Evolutionary conservation across 2,329 filamentous ascomycete genomes (phyloP).

Genomic region (Didymellaceae sp.): DNA sequence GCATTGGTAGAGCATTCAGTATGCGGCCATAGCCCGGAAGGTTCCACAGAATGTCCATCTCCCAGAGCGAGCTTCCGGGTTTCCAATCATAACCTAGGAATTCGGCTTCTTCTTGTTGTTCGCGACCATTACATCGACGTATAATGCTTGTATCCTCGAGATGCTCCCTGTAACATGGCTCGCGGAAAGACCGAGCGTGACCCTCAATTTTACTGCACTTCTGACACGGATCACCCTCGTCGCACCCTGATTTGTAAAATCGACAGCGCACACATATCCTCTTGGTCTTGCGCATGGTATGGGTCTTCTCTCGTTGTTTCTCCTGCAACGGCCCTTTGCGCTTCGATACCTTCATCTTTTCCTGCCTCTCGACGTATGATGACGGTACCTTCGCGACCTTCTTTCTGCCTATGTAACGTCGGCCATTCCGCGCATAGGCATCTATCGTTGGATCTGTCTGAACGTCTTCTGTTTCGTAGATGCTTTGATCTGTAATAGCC

Average conservation of each 20-base stretch:
- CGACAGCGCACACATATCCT: constrained; percentile 44
- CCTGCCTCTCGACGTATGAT: constrained; percentile 41
- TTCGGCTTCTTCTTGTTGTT: constrained; percentile 43
- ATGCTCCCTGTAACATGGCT: constrained; percentile 43
- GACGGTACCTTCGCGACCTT: constrained; percentile 41
- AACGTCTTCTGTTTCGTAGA: constrained; percentile 19
- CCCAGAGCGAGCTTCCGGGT: constrained; percentile 30
- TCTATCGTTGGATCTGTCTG: constrained; percentile 18
- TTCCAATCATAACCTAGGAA: constrained; percentile 42
- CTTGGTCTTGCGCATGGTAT: constrained; percentile 44
- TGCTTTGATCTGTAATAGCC: constrained; percentile 18
- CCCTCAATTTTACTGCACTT: constrained; percentile 40
- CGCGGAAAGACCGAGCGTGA: constrained; percentile 40
- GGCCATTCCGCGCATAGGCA: constrained; percentile 15
- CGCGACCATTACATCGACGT: constrained; percentile 45
- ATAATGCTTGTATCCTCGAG: constrained; percentile 42
- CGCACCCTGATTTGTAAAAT: constrained; percentile 46
- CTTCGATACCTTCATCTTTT: constrained; percentile 43
- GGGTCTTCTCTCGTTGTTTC: constrained; percentile 40
- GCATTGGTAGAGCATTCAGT: constrained; percentile 30
- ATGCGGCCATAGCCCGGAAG: constrained; percentile 44
- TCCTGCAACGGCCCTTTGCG: constrained; percentile 40
- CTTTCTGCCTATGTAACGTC: constrained; percentile 29
- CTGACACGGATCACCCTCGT: constrained; percentile 41
- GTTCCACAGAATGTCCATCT: constrained; percentile 46